A percentile compares a stretch with the other conserved stretches of the same genome.
Evolutionary conservation across 1,284 basidiomycete genomes (phyloP).

Genomic region (Tilletia caries): DNA sequence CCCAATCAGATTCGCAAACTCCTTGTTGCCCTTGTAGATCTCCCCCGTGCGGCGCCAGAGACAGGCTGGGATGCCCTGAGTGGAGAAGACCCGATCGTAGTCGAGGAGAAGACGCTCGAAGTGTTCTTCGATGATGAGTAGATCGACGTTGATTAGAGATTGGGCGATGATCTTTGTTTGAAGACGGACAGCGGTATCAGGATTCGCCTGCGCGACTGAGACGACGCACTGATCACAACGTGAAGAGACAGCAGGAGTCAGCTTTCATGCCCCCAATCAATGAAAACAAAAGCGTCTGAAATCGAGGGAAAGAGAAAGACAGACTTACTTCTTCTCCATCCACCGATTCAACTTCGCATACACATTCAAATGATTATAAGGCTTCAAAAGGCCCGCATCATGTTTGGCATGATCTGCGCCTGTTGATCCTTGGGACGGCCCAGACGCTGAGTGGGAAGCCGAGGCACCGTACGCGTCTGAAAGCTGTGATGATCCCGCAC

Average conservation of each 20-base stretch:
- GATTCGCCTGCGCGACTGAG: constrained; percentile 75
- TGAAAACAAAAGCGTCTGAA: too few species aligned
- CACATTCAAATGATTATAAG: constrained; percentile 80
- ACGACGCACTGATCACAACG: constrained; percentile 31
- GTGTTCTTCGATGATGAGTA: constrained; percentile 81
- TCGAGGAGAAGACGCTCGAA: constrained; percentile 92
- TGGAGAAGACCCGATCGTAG: constrained; percentile 82
- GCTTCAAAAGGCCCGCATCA: constrained; percentile 88
- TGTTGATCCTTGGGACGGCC: too few species aligned
- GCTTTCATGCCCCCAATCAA: too few species aligned
- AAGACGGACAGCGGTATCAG: constrained; percentile 82
- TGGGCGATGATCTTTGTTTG: constrained; percentile 62
- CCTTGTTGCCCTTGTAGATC: constrained; percentile 95
- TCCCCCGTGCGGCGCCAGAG: constrained; percentile 95
- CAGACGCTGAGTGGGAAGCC: too few species aligned
- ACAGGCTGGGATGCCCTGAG: constrained; percentile 83
- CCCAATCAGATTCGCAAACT: constrained; percentile 83
- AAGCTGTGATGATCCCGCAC: too few species aligned
- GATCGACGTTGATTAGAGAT: constrained; percentile 84
- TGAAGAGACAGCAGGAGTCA: not conserved
- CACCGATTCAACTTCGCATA: constrained; percentile 59
- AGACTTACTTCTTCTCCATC: constrained; percentile 83
- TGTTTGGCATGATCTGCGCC: constrained; percentile 95
- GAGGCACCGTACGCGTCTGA: too few species aligned
- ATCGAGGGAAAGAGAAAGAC: too few species aligned